A percentile compares a stretch with the other conserved stretches of the same genome.
These are phyloP conservation scores for Aureococcus anophagefferens DNA, from an alignment of 108 stramenopile species.

Conservation along the genomic window DNA sequence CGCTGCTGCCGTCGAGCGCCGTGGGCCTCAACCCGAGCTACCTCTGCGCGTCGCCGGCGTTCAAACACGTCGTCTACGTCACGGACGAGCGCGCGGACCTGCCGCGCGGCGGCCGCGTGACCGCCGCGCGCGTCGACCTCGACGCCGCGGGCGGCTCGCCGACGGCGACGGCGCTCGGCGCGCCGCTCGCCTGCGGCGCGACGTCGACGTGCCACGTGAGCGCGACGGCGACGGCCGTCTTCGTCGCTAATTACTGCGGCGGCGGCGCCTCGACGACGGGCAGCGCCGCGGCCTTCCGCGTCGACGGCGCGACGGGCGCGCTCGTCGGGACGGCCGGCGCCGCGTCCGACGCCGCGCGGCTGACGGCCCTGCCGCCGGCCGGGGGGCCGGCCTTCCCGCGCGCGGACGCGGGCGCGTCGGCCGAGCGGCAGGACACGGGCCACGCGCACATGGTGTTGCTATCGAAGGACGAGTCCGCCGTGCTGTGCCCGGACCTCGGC, in stretches of 20 bases:
- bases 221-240: not conserved
- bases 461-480: not conserved
- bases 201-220: not conserved
- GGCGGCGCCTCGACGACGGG: not conserved
- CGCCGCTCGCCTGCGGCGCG: not conserved
- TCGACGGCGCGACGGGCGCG: too few species aligned
- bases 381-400: too few species aligned
- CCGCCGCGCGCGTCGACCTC: not conserved
- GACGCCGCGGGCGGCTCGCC: too few species aligned
- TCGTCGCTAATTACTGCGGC: not conserved
- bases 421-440: not conserved
- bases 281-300: too few species aligned
- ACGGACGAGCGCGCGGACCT: not conserved
- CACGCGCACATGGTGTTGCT: not conserved
- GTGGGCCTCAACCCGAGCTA: not conserved
- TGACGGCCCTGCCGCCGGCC: too few species aligned
- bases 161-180: not conserved
- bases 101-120: not conserved
- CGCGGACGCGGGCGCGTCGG: too few species aligned
- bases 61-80: not conserved
- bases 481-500: not conserved
- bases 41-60: not conserved
- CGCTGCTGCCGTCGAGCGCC: not conserved
- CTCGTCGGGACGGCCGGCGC: too few species aligned
- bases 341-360: too few species aligned